phyloP scores from a whole-genome alignment of 202 grass and related monocot genomes.

The Musa balbisiana region DNA sequence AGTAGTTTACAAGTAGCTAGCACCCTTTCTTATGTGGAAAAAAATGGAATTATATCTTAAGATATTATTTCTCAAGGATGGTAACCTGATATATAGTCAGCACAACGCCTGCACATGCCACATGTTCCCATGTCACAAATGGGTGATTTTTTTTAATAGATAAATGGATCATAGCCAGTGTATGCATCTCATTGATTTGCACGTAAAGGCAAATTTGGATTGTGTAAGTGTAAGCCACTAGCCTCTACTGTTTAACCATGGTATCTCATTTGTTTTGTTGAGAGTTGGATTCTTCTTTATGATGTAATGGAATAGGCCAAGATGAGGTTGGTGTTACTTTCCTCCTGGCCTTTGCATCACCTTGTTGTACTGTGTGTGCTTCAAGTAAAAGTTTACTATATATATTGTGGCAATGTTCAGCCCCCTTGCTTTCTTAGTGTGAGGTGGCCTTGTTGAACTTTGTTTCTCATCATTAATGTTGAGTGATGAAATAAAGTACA shows the following conservation, averaged over 20 bases:
- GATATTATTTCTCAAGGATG: too few species aligned
- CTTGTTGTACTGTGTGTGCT: neutral
- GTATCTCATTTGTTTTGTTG: neutral
- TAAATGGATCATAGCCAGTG: too few species aligned
- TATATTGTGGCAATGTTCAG: neutral
- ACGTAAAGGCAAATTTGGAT: neutral
- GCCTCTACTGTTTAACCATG: neutral
- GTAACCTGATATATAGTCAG: too few species aligned
- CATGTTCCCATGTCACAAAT: too few species aligned
- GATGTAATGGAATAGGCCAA: neutral
- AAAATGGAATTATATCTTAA: too few species aligned
- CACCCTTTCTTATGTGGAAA: too few species aligned
- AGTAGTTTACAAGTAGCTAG: too few species aligned
- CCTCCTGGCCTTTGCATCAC: neutral
- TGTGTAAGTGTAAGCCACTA: neutral
- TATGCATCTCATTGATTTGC: too few species aligned
- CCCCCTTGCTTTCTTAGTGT: neutral
- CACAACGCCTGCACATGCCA: too few species aligned
- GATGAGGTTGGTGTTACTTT: neutral
- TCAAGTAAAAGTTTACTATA: neutral
- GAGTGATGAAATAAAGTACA: neutral
- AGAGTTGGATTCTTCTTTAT: neutral
- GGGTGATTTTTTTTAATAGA: too few species aligned
- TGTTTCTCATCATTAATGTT: neutral
- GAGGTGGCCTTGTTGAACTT: neutral